Percentiles rank a stretch among this genome's conserved stretches.
These are phyloP conservation scores for Echeveria elegans DNA, from an alignment of 164 flowering plant genomes.

Conservation along the genomic window DNA sequence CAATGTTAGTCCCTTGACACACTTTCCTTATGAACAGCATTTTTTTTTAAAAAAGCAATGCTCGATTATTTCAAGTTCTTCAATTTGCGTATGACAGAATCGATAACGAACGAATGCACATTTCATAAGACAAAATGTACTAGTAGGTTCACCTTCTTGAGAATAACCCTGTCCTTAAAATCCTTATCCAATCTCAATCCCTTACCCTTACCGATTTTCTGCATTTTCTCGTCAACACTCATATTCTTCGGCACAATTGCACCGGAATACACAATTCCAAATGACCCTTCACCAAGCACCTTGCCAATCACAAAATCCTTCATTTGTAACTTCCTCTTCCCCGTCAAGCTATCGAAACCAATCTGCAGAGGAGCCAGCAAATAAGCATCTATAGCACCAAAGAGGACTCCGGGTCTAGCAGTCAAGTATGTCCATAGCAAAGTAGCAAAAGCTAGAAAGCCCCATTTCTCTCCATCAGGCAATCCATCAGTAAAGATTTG, in stretches of 20 bases:
- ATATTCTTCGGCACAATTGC: conserved; percentile 68
- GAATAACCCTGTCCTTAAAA: conserved; percentile 78
- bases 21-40: neutral
- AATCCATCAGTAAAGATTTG: conserved; percentile 34
- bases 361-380: conserved; percentile 76
- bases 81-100: no score
- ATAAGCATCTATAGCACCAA: conserved; percentile 89
- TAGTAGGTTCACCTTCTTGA: conserved; percentile 53
- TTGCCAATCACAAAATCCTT: conserved; percentile 63
- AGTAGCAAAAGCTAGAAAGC: conserved; percentile 42
- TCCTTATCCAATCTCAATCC: conserved; percentile 30
- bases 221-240: conserved; percentile 31
- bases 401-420: conserved; percentile 87
- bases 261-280: conserved; percentile 86
- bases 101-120: no score
- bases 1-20: neutral
- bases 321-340: conserved; percentile 61
- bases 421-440: conserved; percentile 80
- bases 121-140: neutral
- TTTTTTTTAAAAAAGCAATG: neutral
- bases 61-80: neutral
- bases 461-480: conserved; percentile 65
- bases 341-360: conserved; percentile 52
- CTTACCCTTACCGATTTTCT: conserved; percentile 34
- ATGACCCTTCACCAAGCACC: conserved; percentile 83